Evolutionary conservation across 352 stramenopile genomes (phyloP), one percentile per base, ranked within the genome.

Genomic region (Pythium dissimile): DNA sequence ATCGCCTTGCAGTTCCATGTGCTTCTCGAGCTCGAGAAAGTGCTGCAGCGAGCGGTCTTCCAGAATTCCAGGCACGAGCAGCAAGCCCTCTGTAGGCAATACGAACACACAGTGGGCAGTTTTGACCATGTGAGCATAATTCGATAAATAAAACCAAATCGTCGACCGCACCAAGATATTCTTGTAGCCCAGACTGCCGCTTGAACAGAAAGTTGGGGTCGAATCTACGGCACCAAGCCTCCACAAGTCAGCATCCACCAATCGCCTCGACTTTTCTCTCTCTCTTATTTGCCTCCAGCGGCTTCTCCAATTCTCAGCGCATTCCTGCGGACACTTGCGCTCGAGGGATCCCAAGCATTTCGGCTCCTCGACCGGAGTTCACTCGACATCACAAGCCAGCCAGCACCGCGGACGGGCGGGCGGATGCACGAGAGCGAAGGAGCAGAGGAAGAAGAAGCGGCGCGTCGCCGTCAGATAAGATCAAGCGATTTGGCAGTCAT

Each of bases 401-500:
- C n/a, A n/a, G n/a, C n/a, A n/a, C n/a, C n/a, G n/a, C n/a, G n/a
- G n/a, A n/a, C n/a, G n/a, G n/a, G n/a, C n/a, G n/a, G n/a, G n/a
- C n/a, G n/a, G n/a, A n/a, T n/a, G n/a, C 31, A 26, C n/a, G 21
- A 12, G 35, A 54, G 12, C 7, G 4, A 18, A n/a, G 47, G 21
- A 35, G 9, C n/a, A 8, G 16, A 43, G 39, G 18, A 20, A 26
- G 5, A 28, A 43, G 23, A 32, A 45, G 30, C 27, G 38, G 3
- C 9, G 45, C 39, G 45, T 62, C 27, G 48, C 16, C 12, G 39
- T 63, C 57, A 59, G 83, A 91, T 93, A 91, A 93, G 83, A 91
- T 93, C 83, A 93, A 93, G 79, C 76, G 75, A 70, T 91, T 93
- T 93, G 77, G 73, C 80, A 92, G 66, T 92, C 82, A 72, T 68